A percentile compares a stretch with the other conserved stretches of the same genome.
Conservation (phyloP, 768 basidiomycete species). For the Auricularia heimuer region DNA sequence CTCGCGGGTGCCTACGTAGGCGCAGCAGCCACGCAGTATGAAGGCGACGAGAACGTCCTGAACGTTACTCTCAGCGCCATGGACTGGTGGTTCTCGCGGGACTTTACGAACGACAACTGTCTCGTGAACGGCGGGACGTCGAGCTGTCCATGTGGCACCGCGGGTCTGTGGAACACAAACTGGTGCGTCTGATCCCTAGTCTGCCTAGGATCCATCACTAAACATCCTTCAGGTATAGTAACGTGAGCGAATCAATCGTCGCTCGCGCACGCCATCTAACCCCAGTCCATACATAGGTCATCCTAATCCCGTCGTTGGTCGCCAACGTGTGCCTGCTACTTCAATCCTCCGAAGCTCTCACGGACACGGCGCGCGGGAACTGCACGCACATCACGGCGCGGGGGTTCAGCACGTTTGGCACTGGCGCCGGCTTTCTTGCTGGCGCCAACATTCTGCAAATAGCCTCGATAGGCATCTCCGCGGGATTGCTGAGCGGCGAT, state of each 20-base stretch:
- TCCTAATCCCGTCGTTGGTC: slow-evolving; percentile 50
- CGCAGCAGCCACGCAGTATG: slow-evolving; percentile 34
- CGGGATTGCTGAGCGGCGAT: slow-evolving; percentile 24
- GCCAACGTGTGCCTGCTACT: slow-evolving; percentile 48
- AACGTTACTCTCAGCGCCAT: slow-evolving; percentile 40
- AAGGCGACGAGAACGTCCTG: slow-evolving; percentile 30
- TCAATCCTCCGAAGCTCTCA: slow-evolving; percentile 35
- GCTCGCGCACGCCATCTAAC: background rate
- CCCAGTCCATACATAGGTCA: slow-evolving; percentile 30
- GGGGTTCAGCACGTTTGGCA: slow-evolving; percentile 39
- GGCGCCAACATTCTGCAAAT: slow-evolving; percentile 62
- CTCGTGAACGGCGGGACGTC: slow-evolving; percentile 43
- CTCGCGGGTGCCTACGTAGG: slow-evolving; percentile 53
- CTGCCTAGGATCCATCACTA: background rate
- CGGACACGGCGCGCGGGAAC: slow-evolving; percentile 30
- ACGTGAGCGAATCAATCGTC: background rate
- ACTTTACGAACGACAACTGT: slow-evolving; percentile 45
- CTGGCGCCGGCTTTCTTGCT: slow-evolving; percentile 39
- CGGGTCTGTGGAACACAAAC: slow-evolving; percentile 50
- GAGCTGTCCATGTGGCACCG: slow-evolving; percentile 46
- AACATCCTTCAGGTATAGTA: background rate
- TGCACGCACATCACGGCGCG: slow-evolving; percentile 44
- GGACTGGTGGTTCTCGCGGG: slow-evolving; percentile 54
- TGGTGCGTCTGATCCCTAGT: slow-evolving; percentile 41
- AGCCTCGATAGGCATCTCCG: slow-evolving; percentile 50